Conservation (phyloP, 2,329 filamentous ascomycete species). For the Cladosporium oxysporum region DNA sequence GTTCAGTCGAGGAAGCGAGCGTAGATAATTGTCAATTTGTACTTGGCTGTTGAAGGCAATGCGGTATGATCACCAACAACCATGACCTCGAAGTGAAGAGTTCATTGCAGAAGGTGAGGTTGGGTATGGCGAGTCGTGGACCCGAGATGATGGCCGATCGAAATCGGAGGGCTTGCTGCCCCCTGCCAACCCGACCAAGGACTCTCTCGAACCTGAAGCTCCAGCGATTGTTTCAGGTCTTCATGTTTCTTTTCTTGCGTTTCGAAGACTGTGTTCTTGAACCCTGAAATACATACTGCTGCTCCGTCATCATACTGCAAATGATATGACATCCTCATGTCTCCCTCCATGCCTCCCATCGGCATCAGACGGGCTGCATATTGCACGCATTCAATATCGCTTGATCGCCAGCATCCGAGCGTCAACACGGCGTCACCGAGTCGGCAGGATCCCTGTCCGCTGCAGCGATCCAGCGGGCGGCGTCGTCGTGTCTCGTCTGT, state of each 20-base stretch:
- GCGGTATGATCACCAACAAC: background rate
- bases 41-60: background rate
- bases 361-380: background rate
- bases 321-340: background rate
- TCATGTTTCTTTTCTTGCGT: background rate
- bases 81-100: background rate
- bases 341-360: background rate
- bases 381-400: background rate
- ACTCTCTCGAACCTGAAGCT: background rate
- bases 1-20: background rate
- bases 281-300: background rate
- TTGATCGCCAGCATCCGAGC: constrained; percentile 2
- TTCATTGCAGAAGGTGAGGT: background rate
- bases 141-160: background rate
- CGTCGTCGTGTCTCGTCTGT: background rate
- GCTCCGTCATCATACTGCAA: background rate
- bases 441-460: constrained; percentile 3
- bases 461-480: constrained; percentile 4
- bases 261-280: background rate
- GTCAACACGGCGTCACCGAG: constrained; percentile 9
- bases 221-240: background rate
- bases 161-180: background rate
- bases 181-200: background rate
- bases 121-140: background rate
- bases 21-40: background rate